Conservation (phyloP, 202 grass and related monocot genomes). For the Zoysia matrella region DNA sequence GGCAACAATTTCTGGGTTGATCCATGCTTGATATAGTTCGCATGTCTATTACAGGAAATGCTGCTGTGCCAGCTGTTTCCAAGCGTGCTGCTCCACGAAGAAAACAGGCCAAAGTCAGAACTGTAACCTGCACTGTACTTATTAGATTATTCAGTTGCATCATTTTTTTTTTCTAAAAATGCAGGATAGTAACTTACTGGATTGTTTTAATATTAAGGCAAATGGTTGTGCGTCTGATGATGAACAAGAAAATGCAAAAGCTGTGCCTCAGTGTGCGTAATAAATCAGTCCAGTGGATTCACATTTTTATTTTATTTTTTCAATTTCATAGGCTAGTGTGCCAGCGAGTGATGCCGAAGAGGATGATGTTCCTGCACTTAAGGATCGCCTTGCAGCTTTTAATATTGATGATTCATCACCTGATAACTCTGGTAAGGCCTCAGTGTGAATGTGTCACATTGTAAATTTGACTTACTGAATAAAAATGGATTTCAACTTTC, state of each 20-base stretch:
- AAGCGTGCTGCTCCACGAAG: conserved; percentile 45
- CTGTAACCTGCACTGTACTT: background rate
- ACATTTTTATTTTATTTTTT: background rate
- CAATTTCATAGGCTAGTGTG: conserved; percentile 34
- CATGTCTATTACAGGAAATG: conserved; percentile 25
- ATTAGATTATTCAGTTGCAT: background rate
- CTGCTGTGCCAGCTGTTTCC: conserved; percentile 16
- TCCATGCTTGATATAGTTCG: background rate
- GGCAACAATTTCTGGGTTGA: background rate
- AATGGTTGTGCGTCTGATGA: conserved; percentile 53
- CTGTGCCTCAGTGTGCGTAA: background rate
- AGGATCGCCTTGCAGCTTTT: conserved; percentile 63
- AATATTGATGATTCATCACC: conserved; percentile 62
- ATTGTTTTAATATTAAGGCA: conserved; percentile 37
- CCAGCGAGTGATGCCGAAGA: conserved; percentile 44
- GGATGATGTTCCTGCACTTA: conserved; percentile 50
- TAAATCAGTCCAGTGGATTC: background rate
- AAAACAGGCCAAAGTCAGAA: conserved; percentile 51
- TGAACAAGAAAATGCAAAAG: conserved; percentile 22
- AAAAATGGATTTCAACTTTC: background rate
- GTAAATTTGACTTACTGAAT: conserved; percentile 2
- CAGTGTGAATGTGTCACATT: background rate
- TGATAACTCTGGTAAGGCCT: conserved; percentile 54
- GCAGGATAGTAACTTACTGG: too few relatives aligned
- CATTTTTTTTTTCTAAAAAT: too few relatives aligned